phyloP scores from a whole-genome alignment of 2,329 filamentous ascomycete species.

The Epichloe sylvatica region DNA sequence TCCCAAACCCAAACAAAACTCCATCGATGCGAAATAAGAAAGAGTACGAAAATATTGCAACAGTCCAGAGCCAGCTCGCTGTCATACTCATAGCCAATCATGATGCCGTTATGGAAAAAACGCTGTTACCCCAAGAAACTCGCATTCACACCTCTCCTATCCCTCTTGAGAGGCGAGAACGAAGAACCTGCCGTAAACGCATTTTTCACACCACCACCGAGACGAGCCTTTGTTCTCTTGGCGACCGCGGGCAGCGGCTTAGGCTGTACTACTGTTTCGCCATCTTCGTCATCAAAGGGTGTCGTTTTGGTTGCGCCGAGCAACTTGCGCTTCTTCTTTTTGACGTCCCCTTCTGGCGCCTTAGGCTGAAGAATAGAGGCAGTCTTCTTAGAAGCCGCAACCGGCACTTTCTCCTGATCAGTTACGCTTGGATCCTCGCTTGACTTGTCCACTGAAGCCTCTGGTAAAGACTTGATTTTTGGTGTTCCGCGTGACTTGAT shows the following conservation, averaged over 20 bases:
- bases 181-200: slow-evolving; percentile 35
- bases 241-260: background rate
- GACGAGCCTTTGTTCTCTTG: slow-evolving; percentile 6
- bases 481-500: slow-evolving; percentile 4
- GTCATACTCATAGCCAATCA: background rate
- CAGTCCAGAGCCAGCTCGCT: background rate
- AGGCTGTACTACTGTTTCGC: slow-evolving; percentile 21
- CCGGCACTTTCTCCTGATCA: slow-evolving; percentile 18
- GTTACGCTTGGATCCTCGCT: slow-evolving; percentile 21
- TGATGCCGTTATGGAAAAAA: background rate
- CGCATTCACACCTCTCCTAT: slow-evolving; percentile 47
- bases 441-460: slow-evolving; percentile 23
- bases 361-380: slow-evolving; percentile 7
- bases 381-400: slow-evolving; percentile 6
- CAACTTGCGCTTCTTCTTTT: slow-evolving; percentile 63
- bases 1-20: background rate
- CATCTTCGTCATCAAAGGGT: slow-evolving; percentile 56
- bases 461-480: slow-evolving; percentile 2
- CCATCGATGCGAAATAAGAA: background rate
- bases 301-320: slow-evolving; percentile 48
- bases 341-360: slow-evolving; percentile 24
- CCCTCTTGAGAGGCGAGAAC: slow-evolving; percentile 62
- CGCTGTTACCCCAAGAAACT: slow-evolving; percentile 39
- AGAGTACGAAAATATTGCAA: background rate
- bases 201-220: slow-evolving; percentile 22